Evolutionary conservation across 768 basidiomycete species (phyloP).

Genomic region (Rhodosporidiobolus sp.): DNA sequence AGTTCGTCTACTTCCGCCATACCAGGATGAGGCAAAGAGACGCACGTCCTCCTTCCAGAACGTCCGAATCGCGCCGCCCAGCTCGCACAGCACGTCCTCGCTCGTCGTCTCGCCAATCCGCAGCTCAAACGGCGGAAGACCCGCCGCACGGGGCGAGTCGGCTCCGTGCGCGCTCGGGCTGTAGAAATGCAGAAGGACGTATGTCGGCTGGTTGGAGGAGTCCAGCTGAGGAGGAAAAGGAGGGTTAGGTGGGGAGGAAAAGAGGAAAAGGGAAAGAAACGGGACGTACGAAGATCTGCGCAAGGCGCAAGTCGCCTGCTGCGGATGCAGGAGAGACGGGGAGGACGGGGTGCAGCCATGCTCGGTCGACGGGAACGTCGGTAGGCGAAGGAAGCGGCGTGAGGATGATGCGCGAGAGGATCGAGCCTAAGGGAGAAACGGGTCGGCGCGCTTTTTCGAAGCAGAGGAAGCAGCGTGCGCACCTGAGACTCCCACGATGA

Average conservation of each 20-base stretch:
- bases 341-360: conserved; percentile 16
- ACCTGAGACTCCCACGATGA: conserved; percentile 7
- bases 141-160: too few species aligned
- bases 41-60: conserved; percentile 50
- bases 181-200: conserved; percentile 33
- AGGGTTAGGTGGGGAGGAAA: neutral
- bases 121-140: conserved; percentile 39
- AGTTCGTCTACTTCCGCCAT: neutral
- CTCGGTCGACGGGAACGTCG: conserved; percentile 12
- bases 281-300: conserved; percentile 36
- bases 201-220: neutral
- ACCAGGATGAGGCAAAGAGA: neutral
- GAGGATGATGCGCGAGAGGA: conserved; percentile 19
- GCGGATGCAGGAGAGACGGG: conserved; percentile 12
- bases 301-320: conserved; percentile 37
- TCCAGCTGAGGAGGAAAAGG: conserved; percentile 7
- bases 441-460: too few species aligned
- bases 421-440: neutral
- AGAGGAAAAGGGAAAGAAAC: neutral
- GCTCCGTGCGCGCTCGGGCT: neutral
- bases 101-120: conserved; percentile 46
- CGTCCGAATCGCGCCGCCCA: conserved; percentile 48
- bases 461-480: neutral
- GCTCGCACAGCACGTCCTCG: conserved; percentile 49
- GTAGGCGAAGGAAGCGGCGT: conserved; percentile 16